Conservation (phyloP, 345 rosid species). For the Rhizophora apiculata region DNA sequence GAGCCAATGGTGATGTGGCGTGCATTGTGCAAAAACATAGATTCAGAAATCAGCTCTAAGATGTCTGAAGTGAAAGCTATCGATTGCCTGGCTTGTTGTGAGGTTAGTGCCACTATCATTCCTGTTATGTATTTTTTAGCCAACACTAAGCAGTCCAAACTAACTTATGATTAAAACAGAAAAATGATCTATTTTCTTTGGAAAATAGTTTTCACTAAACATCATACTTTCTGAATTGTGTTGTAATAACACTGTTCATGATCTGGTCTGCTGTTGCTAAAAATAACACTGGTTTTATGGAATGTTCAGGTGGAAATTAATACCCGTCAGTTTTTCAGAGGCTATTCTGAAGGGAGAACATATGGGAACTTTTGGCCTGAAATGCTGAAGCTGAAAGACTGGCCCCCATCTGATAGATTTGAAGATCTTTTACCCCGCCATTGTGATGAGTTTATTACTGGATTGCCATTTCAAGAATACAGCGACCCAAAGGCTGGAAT, state of each 20-base stretch:
- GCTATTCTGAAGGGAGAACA: conserved; percentile 69
- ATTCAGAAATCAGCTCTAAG: conserved; percentile 38
- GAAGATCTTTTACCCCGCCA: conserved; percentile 88
- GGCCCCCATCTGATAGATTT: conserved; percentile 94
- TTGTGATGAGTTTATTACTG: conserved; percentile 77
- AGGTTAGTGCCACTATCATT: conserved; percentile 40
- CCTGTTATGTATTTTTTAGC: conserved; percentile 5
- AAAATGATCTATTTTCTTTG: not conserved
- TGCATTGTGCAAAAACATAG: conserved; percentile 57
- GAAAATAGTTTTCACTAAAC: no score
- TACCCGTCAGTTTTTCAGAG: conserved; percentile 66
- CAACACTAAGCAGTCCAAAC: not conserved
- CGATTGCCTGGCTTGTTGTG: conserved; percentile 72
- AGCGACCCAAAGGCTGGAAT: conserved; percentile 70
- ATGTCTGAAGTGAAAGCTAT: conserved; percentile 68
- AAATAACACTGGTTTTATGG: conserved; percentile 11
- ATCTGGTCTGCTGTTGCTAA: not conserved
- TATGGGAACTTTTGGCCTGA: conserved; percentile 80
- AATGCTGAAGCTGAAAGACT: conserved; percentile 94
- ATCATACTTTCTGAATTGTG: no score
- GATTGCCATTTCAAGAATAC: conserved; percentile 80
- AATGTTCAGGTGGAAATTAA: conserved; percentile 60
- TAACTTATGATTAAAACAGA: not conserved
- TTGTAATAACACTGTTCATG: not conserved
- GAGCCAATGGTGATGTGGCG: conserved; percentile 98